These are phyloP conservation scores for Fusarium kyushuense DNA, from an alignment of 2,329 filamentous ascomycete species.

Conservation along the genomic window DNA sequence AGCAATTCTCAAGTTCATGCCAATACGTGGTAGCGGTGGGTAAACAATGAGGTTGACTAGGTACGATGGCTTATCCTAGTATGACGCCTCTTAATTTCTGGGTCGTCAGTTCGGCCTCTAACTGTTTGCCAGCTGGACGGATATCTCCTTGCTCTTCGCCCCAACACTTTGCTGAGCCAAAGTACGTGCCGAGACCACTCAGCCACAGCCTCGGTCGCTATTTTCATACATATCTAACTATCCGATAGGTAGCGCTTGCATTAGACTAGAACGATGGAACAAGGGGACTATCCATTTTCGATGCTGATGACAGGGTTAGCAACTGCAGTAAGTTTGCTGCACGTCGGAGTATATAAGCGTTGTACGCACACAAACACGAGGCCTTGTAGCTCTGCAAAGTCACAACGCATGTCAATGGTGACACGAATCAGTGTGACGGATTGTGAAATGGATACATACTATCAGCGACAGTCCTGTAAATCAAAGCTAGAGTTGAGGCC, in stretches of 20 bases:
- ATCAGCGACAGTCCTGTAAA: neutral
- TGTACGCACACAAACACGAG: conserved; percentile 11
- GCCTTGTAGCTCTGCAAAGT: neutral
- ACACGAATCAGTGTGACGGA: neutral
- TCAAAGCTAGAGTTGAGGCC: neutral
- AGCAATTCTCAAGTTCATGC: neutral
- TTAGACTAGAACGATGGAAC: conserved; percentile 1
- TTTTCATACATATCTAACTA: conserved; percentile 29
- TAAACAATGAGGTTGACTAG: conserved; percentile 6
- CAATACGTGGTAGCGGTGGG: neutral
- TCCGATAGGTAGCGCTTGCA: conserved; percentile 1
- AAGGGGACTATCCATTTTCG: neutral
- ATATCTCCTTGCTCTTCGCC: neutral
- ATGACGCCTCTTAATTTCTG: neutral
- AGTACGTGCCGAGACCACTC: conserved; percentile 5
- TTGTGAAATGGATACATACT: neutral
- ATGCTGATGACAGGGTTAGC: neutral
- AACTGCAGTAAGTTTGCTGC: neutral
- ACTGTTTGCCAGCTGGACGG: neutral
- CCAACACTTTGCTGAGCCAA: neutral
- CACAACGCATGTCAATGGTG: neutral
- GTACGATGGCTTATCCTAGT: neutral
- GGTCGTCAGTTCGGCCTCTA: neutral
- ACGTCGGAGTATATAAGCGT: conserved; percentile 10
- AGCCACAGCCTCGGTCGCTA: conserved; percentile 45